phyloP scores from a whole-genome alignment of 179 eudicot species.

The Actinidia polygama region DNA sequence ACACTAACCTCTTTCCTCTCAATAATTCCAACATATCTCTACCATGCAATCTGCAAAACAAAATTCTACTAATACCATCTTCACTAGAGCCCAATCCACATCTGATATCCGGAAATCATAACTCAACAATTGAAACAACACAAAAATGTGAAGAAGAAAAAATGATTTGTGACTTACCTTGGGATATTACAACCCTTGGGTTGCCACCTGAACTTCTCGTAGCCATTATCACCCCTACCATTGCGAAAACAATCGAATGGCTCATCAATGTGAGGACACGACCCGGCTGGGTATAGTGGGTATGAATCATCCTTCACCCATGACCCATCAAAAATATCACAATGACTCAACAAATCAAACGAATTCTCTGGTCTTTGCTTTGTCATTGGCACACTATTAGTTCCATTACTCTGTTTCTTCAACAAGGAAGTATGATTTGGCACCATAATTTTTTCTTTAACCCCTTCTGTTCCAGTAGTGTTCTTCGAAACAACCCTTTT shows the following conservation, averaged over 20 bases:
- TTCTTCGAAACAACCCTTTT: too few species aligned
- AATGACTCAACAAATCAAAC: constrained; percentile 39
- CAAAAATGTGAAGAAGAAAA: not conserved
- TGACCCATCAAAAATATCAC: constrained; percentile 67
- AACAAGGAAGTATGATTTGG: not conserved
- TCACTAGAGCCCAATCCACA: not conserved
- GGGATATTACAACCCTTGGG: constrained; percentile 68
- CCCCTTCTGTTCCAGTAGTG: not conserved
- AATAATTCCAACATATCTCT: constrained; percentile 66
- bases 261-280: constrained; percentile 72
- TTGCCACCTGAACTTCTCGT: constrained; percentile 70
- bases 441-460: not conserved
- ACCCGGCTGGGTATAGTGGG: constrained; percentile 66
- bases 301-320: constrained; percentile 73
- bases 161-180: constrained; percentile 40
- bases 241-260: constrained; percentile 65
- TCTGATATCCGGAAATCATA: not conserved
- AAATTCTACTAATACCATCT: not conserved
- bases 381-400: not conserved
- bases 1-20: constrained; percentile 76
- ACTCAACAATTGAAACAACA: not conserved
- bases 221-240: constrained; percentile 60
- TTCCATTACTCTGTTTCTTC: constrained; percentile 1
- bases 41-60: constrained; percentile 63
- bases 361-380: constrained; percentile 20